phyloP scores from a whole-genome alignment of 169 alveolate species.

The Besnoitia besnoiti region DNA sequence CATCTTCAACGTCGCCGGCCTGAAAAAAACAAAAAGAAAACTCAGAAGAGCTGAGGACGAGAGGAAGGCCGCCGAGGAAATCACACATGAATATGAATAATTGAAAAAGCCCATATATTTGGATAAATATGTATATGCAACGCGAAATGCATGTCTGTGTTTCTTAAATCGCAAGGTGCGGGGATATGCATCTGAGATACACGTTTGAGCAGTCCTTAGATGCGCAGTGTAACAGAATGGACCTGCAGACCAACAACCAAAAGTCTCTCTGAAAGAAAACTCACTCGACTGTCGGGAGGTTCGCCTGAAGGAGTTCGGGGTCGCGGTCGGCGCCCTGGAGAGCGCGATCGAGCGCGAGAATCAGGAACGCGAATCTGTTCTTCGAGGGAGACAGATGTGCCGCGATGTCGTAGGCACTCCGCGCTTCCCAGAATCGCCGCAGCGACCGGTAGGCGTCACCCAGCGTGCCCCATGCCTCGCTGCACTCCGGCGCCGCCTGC shows the following conservation, averaged over 20 bases:
- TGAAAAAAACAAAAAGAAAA: not conserved
- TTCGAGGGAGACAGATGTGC: not conserved
- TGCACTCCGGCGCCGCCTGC: constrained; percentile 11
- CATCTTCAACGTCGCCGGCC: constrained; percentile 39
- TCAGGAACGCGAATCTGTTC: not conserved
- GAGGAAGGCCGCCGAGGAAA: no score
- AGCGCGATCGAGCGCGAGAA: not conserved
- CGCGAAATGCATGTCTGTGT: no score
- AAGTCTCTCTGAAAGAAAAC: not conserved
- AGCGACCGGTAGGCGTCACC: not conserved
- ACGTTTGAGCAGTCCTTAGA: no score
- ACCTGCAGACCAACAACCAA: no score
- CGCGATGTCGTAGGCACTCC: not conserved
- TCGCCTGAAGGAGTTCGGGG: not conserved
- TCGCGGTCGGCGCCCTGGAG: not conserved
- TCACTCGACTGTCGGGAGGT: constrained; percentile 9
- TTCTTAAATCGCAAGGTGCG: no score
- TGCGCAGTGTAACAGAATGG: no score
- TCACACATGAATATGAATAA: no score
- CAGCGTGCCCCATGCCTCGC: not conserved
- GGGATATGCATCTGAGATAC: no score
- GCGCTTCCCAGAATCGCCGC: constrained; percentile 23
- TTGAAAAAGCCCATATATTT: no score
- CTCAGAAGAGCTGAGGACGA: no score
- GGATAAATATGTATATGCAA: no score